A percentile compares a stretch with the other conserved stretches of the same genome.
phyloP scores from a whole-genome alignment of 768 basidiomycete genomes.

The Xerocomus brunneocitrinus region DNA sequence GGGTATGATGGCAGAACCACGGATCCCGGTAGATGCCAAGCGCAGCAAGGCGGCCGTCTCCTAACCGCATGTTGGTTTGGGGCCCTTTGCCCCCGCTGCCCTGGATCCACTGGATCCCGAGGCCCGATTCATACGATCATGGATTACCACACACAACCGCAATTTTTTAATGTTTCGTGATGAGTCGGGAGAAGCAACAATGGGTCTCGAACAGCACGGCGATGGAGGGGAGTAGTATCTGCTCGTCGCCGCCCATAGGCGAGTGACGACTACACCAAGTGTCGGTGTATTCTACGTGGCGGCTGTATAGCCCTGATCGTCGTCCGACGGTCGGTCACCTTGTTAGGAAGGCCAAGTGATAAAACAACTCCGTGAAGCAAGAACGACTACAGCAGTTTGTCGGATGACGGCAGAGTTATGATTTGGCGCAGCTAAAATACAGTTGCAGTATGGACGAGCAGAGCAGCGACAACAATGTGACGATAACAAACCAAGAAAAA shows the following conservation, averaged over 20 bases:
- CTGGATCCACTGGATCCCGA: conserved; percentile 12
- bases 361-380: conserved; percentile 21
- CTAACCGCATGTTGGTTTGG: conserved; percentile 16
- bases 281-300: background rate
- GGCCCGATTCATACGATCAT: conserved; percentile 4
- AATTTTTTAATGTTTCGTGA: conserved; percentile 20
- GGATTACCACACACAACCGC: conserved; percentile 7
- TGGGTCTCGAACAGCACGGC: conserved; percentile 12
- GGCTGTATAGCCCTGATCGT: conserved; percentile 15
- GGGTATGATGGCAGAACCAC: background rate
- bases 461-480: conserved; percentile 8
- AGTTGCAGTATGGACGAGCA: conserved; percentile 13
- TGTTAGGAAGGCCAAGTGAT: conserved; percentile 15
- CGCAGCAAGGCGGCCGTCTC: conserved; percentile 3
- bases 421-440: conserved; percentile 10
- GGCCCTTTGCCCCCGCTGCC: conserved; percentile 3
- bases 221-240: conserved; percentile 3
- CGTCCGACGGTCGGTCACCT: conserved; percentile 5
- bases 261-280: background rate
- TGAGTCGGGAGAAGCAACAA: conserved; percentile 3
- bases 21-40: conserved; percentile 1
- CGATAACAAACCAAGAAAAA: conserved; percentile 3
- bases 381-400: background rate
- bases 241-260: conserved; percentile 2
- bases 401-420: conserved; percentile 13